Conservation (phyloP, 1,284 basidiomycete genomes). For the Cryptococcus neoformans region DNA sequence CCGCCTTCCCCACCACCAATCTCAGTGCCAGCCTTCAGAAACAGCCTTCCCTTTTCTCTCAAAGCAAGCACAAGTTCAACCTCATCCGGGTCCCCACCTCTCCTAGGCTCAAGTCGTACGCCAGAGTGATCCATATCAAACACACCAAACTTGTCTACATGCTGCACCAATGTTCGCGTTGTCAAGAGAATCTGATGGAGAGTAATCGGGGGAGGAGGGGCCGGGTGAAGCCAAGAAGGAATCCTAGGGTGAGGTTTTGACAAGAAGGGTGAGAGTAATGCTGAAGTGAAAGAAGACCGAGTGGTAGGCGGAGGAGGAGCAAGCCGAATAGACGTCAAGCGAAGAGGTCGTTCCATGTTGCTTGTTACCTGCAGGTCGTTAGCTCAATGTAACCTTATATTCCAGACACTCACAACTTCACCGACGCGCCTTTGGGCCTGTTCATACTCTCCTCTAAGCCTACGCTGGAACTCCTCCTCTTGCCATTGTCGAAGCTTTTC, state of each 20-base stretch:
- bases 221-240: conserved; percentile 34
- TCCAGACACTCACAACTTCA: conserved; percentile 60
- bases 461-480: conserved; percentile 62
- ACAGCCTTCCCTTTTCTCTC: conserved; percentile 73
- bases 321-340: conserved; percentile 72
- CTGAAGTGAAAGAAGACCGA: conserved; percentile 72
- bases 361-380: conserved; percentile 57
- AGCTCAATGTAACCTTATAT: conserved; percentile 1
- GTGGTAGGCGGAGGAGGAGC: conserved; percentile 67
- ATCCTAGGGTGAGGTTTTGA: conserved; percentile 30
- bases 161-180: conserved; percentile 62
- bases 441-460: conserved; percentile 72
- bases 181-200: conserved; percentile 67
- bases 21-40: conserved; percentile 83
- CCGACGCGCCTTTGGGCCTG: conserved; percentile 63
- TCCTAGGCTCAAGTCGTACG: conserved; percentile 65
- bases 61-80: conserved; percentile 83
- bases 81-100: conserved; percentile 62
- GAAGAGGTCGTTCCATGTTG: conserved; percentile 60
- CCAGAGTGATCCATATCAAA: conserved; percentile 61
- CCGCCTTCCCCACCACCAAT: conserved; percentile 91
- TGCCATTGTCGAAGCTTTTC: conserved; percentile 66
- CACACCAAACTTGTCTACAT: conserved; percentile 68
- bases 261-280: conserved; percentile 68
- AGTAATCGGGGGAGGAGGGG: conserved; percentile 22